phyloP scores from a whole-genome alignment of 1,284 basidiomycete genomes.

The Taiwanofungus camphoratus region DNA sequence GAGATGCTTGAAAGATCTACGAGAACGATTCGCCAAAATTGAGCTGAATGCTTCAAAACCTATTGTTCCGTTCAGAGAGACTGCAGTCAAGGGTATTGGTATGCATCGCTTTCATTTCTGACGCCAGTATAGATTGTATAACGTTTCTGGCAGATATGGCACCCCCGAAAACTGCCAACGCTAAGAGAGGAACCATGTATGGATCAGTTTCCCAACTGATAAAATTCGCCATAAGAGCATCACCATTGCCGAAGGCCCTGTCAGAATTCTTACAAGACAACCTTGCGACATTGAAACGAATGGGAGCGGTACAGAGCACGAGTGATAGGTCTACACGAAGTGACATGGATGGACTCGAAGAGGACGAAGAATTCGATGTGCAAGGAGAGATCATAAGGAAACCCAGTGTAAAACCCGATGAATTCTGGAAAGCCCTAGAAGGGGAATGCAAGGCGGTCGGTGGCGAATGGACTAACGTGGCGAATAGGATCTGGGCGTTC shows the following conservation, averaged over 20 bases:
- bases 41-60: conserved; percentile 93
- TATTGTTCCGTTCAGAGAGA: conserved; percentile 97
- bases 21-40: conserved; percentile 91
- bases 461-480: conserved; percentile 75
- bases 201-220: conserved; percentile 69
- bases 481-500: conserved; percentile 83
- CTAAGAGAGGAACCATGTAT: conserved; percentile 74
- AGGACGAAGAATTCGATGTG: conserved; percentile 37
- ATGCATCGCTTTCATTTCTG: conserved; percentile 17
- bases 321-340: conserved; percentile 24
- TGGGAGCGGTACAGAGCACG: conserved; percentile 43
- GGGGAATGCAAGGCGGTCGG: conserved; percentile 65
- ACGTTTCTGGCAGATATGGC: conserved; percentile 64
- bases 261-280: conserved; percentile 78
- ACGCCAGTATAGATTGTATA: too few relatives aligned
- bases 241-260: conserved; percentile 69
- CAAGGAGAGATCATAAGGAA: conserved; percentile 55
- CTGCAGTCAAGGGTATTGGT: conserved; percentile 79
- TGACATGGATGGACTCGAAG: conserved; percentile 32
- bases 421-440: conserved; percentile 80
- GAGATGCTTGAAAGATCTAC: conserved; percentile 93
- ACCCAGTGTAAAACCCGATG: conserved; percentile 62
- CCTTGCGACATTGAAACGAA: conserved; percentile 46
- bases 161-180: conserved; percentile 71
- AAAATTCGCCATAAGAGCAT: conserved; percentile 79